Evolutionary conservation across 371 early-diverging fungal species (phyloP).

Genomic region (Funneliformis caledonium): DNA sequence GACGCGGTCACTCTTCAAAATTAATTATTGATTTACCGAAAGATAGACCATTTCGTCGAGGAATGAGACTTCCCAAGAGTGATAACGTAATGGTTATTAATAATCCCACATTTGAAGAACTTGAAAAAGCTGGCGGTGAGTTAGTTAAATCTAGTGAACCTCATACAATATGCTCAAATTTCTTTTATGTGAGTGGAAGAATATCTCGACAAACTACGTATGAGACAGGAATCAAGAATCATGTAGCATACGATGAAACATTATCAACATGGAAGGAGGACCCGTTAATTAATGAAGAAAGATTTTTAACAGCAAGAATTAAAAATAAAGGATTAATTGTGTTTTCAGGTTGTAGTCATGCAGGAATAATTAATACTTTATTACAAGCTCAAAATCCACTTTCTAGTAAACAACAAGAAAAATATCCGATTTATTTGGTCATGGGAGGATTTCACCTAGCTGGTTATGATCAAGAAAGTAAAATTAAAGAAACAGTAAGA

Average conservation of each 20-base stretch:
- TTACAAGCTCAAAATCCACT: constrained; percentile 5
- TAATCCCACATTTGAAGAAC: constrained; percentile 12
- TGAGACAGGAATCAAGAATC: neutral
- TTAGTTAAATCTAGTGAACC: neutral
- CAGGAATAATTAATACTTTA: constrained; percentile 1
- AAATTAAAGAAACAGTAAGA: neutral
- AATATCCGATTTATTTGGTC: neutral
- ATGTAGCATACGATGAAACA: neutral
- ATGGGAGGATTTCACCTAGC: constrained; percentile 4
- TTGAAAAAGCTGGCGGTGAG: neutral
- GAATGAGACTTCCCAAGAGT: neutral
- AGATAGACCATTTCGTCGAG: constrained; percentile 4
- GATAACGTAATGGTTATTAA: neutral
- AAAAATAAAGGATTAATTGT: constrained; percentile 9
- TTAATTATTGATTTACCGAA: neutral
- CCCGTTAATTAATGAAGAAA: constrained; percentile 6
- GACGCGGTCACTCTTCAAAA: neutral
- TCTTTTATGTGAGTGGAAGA: neutral
- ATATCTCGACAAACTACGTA: neutral
- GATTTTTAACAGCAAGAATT: neutral
- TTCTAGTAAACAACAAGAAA: neutral
- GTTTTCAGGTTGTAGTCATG: neutral
- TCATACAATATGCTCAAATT: neutral
- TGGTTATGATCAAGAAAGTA: neutral
- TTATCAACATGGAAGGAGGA: neutral